Evolutionary conservation across 192 early-diverging fungal genomes (phyloP).

Genomic region (Dispira parvispora): DNA sequence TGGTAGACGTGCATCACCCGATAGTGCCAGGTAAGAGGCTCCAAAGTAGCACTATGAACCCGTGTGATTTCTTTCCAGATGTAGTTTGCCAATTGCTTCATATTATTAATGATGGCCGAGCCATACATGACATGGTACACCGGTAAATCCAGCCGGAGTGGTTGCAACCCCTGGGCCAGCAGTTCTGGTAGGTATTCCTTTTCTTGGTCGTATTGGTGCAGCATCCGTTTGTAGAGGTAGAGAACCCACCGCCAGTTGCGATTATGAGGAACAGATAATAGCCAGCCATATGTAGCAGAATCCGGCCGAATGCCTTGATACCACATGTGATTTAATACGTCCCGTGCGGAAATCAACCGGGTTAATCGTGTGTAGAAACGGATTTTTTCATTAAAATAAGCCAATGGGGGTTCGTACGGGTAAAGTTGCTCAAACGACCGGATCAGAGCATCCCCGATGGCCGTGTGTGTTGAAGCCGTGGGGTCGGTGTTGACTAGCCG

Average conservation of each 20-base stretch:
- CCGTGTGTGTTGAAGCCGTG: background rate
- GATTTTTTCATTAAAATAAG: background rate
- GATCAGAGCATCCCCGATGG: background rate
- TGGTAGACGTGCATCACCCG: background rate
- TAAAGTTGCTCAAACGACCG: background rate
- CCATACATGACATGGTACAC: background rate
- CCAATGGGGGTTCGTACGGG: background rate
- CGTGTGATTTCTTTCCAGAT: background rate
- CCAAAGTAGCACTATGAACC: background rate
- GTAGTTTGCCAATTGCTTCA: background rate
- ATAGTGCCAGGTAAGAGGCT: background rate
- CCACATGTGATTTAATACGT: background rate
- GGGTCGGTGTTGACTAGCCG: background rate
- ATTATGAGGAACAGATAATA: background rate
- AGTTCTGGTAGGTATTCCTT: background rate
- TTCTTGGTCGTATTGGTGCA: background rate
- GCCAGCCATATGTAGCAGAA: background rate
- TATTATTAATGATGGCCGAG: background rate
- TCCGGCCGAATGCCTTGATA: background rate
- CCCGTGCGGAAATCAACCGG: background rate
- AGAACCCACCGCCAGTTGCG: conserved; percentile 2
- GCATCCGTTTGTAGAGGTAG: background rate
- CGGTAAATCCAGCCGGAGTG: background rate
- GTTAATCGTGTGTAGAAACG: background rate
- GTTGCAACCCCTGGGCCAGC: background rate